These are phyloP conservation scores for Sclerotiophoma versabilis DNA, from an alignment of 2,329 filamentous ascomycete species.

Conservation along the genomic window DNA sequence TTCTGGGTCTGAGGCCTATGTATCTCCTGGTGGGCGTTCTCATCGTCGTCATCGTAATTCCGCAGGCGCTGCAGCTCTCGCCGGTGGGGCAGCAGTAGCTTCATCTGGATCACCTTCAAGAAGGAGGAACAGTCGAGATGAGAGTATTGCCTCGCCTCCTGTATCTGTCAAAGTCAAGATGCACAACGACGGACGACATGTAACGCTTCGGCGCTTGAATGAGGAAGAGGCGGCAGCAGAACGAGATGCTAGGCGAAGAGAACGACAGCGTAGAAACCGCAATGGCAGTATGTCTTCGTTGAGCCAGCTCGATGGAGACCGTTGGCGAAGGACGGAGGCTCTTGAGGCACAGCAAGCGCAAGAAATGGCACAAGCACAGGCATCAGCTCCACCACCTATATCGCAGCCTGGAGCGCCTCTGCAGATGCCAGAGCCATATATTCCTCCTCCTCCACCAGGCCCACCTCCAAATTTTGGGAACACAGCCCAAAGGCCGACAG, in stretches of 20 bases:
- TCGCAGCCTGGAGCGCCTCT: conserved; percentile 33
- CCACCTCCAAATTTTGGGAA: conserved; percentile 33
- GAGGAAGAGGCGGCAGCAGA: conserved; percentile 69
- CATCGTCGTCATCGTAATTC: conserved; percentile 41
- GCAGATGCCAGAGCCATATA: conserved; percentile 39
- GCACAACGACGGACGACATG: conserved; percentile 68
- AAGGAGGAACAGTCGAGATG: conserved; percentile 47
- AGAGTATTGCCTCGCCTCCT: conserved; percentile 62
- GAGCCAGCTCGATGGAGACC: conserved; percentile 45
- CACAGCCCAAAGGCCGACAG: conserved; percentile 11
- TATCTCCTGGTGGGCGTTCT: conserved; percentile 46
- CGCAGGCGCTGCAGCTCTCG: conserved; percentile 32
- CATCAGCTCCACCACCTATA: conserved; percentile 19
- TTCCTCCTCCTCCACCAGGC: conserved; percentile 42
- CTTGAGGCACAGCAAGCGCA: conserved; percentile 46
- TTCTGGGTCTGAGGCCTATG: conserved; percentile 50
- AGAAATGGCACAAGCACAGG: conserved; percentile 33
- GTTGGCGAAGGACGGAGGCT: conserved; percentile 50
- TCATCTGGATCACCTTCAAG: conserved; percentile 40
- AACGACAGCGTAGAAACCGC: conserved; percentile 51
- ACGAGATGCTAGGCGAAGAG: conserved; percentile 61
- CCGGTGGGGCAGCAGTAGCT: conserved; percentile 35
- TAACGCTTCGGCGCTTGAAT: conserved; percentile 67
- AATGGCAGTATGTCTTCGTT: conserved; percentile 52
- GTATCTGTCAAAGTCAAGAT: conserved; percentile 71